Evolutionary conservation across 306 rosid species (phyloP).

Genomic region (Hippophae rhamnoides): DNA sequence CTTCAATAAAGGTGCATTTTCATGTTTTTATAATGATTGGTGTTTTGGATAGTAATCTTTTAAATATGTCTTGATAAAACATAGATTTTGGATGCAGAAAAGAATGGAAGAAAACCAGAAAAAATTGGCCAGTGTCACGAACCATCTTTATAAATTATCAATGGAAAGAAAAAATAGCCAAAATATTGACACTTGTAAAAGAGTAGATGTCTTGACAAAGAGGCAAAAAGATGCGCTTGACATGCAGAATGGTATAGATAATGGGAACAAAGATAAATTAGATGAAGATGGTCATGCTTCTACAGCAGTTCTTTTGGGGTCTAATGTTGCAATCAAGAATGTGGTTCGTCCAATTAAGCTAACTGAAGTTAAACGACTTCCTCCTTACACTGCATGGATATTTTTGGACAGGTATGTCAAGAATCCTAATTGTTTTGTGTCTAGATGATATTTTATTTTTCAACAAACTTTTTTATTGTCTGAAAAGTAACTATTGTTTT

Average conservation of each 20-base stretch:
- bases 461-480: neutral
- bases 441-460: neutral
- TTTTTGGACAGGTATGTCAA: slow-evolving; percentile 81
- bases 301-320: slow-evolving; percentile 91
- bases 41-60: slow-evolving; percentile 7
- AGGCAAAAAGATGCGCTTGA: slow-evolving; percentile 83
- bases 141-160: slow-evolving; percentile 39
- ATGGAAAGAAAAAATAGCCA: slow-evolving; percentile 43
- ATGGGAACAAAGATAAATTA: slow-evolving; percentile 48
- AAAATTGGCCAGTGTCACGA: slow-evolving; percentile 57
- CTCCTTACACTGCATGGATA: slow-evolving; percentile 97
- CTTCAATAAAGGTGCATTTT: slow-evolving; percentile 48
- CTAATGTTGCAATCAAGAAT: slow-evolving; percentile 81
- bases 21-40: slow-evolving; percentile 8
- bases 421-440: slow-evolving; percentile 14
- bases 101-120: slow-evolving; percentile 73
- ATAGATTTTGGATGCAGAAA: slow-evolving; percentile 35
- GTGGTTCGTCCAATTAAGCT: slow-evolving; percentile 90
- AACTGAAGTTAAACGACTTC: slow-evolving; percentile 68
- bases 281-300: slow-evolving; percentile 69
- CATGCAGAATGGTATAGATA: slow-evolving; percentile 68
- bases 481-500: neutral
- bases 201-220: slow-evolving; percentile 54
- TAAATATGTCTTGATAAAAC: neutral
- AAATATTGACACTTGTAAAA: slow-evolving; percentile 23